Percentiles rank a stretch among this genome's conserved stretches.
Conservation (phyloP, 108 stramenopile genomes). For the Pseudonitzschia multiseries region DNA sequence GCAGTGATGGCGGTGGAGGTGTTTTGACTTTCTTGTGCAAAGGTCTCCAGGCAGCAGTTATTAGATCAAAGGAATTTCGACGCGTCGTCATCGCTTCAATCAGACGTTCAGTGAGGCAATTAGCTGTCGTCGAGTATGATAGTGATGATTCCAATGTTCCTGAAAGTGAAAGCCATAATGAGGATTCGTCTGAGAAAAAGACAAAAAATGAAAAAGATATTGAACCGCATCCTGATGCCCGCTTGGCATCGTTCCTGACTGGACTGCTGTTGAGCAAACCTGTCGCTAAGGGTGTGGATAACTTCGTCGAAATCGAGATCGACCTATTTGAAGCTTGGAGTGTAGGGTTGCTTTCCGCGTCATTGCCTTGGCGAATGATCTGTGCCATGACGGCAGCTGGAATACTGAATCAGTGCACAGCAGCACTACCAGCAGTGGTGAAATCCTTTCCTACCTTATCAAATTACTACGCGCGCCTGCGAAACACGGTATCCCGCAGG, state of each 20-base stretch:
- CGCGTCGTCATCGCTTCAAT: constrained; percentile 54
- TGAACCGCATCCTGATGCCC: constrained; percentile 60
- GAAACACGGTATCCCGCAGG: constrained; percentile 58
- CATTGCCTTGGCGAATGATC: constrained; percentile 83
- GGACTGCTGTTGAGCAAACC: constrained; percentile 60
- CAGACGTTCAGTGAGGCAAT: constrained; percentile 58
- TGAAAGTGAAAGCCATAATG: constrained; percentile 17
- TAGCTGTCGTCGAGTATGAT: constrained; percentile 63
- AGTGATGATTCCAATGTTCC: constrained; percentile 45
- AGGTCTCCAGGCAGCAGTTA: constrained; percentile 62
- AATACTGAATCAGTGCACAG: constrained; percentile 61
- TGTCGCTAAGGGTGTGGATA: constrained; percentile 40
- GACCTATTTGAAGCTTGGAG: constrained; percentile 80
- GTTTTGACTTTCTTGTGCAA: constrained; percentile 53
- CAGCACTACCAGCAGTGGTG: constrained; percentile 41
- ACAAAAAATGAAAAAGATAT: constrained; percentile 14
- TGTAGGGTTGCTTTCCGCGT: constrained; percentile 76
- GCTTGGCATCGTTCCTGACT: constrained; percentile 68
- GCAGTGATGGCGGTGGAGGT: constrained; percentile 61
- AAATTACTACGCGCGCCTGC: constrained; percentile 58
- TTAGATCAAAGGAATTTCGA: constrained; percentile 53
- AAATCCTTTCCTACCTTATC: constrained; percentile 46
- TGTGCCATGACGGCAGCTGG: constrained; percentile 70
- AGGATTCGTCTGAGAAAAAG: not conserved
- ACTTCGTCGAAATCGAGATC: constrained; percentile 24